These are phyloP conservation scores for Glarea lozoyensis DNA, from an alignment of 495 filamentous ascomycete genomes.

Conservation along the genomic window DNA sequence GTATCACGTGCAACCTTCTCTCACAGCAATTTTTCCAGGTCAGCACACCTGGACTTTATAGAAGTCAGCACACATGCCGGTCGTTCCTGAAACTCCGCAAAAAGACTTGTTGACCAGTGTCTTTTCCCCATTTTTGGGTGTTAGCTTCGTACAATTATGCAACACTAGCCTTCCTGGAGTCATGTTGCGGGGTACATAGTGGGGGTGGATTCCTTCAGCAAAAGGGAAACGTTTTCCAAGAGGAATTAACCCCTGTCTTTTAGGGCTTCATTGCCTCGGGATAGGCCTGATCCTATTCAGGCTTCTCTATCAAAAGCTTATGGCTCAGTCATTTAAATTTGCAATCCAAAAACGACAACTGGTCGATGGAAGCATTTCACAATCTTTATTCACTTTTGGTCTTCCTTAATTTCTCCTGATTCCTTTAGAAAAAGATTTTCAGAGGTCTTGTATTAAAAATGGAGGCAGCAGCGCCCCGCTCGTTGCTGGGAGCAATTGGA, in stretches of 20 bases:
- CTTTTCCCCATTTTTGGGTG: neutral
- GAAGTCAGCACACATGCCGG: slow-evolving; percentile 2
- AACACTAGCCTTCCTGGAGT: neutral
- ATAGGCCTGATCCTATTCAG: neutral
- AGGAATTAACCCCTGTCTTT: neutral
- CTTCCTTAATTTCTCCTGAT: neutral
- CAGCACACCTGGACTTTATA: slow-evolving; percentile 2
- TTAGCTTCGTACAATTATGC: neutral
- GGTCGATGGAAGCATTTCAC: neutral
- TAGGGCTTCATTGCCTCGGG: neutral
- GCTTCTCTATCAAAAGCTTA: neutral
- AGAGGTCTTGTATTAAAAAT: slow-evolving; percentile 1
- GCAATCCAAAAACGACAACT: neutral
- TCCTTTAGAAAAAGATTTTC: neutral
- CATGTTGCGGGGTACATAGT: neutral
- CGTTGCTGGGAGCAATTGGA: slow-evolving; percentile 4
- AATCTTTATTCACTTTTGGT: neutral
- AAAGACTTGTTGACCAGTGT: neutral
- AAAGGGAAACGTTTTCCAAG: neutral
- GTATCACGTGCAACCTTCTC: neutral
- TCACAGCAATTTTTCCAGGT: neutral
- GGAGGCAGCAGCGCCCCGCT: slow-evolving; percentile 1
- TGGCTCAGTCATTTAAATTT: neutral
- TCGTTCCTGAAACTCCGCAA: neutral
- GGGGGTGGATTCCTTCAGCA: neutral